A percentile compares a stretch with the other conserved stretches of the same genome.
phyloP scores from a whole-genome alignment of 768 basidiomycete genomes.

The Symmetrospora coprosmae region DNA sequence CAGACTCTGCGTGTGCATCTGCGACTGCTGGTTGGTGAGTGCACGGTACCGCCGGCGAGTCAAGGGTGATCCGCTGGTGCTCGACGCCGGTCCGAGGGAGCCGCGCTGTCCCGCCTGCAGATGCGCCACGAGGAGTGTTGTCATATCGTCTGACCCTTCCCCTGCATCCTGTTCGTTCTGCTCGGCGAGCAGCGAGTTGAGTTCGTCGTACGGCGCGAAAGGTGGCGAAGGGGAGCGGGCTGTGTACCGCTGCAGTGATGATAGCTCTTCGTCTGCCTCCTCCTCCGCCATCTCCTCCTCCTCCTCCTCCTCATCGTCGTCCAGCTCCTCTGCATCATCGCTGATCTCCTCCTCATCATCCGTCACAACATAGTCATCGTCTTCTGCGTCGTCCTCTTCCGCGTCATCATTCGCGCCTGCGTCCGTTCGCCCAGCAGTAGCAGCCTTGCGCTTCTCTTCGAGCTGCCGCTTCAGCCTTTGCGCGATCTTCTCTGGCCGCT shows the following conservation, averaged over 20 bases:
- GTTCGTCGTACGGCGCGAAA: background rate
- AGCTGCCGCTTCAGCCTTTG: background rate
- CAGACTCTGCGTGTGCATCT: too few relatives aligned
- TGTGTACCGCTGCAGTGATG: background rate
- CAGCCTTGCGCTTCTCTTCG: background rate
- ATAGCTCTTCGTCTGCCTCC: background rate
- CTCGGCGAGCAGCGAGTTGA: slow-evolving; percentile 1
- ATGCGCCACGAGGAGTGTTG: slow-evolving; percentile 10
- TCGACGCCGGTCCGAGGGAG: background rate
- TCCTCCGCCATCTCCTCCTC: background rate
- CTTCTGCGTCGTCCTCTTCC: background rate
- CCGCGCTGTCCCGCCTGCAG: too few relatives aligned
- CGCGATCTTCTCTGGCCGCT: background rate
- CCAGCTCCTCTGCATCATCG: too few relatives aligned
- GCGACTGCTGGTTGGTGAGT: too few relatives aligned
- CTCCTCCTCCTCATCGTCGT: background rate
- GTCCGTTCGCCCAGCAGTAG: too few relatives aligned
- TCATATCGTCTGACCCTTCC: too few relatives aligned
- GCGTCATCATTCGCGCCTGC: background rate
- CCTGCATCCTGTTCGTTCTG: background rate
- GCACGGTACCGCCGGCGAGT: background rate
- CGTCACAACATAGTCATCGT: too few relatives aligned
- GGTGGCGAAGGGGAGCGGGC: background rate
- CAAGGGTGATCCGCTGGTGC: background rate
- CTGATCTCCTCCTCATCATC: too few relatives aligned